Base-by-base conservation (phyloP, 2,329 filamentous ascomycete species). In the Coleophoma cylindrospora region DNA sequence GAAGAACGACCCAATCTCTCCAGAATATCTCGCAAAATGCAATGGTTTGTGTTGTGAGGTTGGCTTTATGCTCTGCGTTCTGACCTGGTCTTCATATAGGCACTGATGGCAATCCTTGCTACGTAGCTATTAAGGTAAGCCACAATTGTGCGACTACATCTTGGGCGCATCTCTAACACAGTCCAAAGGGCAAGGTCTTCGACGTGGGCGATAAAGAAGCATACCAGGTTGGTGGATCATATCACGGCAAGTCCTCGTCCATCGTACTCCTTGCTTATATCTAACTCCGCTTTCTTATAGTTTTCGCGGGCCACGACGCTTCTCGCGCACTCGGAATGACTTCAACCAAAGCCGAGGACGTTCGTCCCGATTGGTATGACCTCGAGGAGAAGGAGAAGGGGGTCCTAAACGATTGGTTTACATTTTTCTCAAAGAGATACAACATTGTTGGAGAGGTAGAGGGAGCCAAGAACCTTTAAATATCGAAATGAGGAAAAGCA, bases 391-490 rank as follows among this genome's bases (percentile, higher is more conserved):
- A 94, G 70, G 85, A 96, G 68, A 89, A 94, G 74, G 82, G 81
- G 22, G 85, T 87, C 3, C 73, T 99, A 54, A 80, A 92, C 48
- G 94, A 99, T 68, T 99, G 94, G 94, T 83, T 86, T 56, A 95
- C 87, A 2, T 99, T 95, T 72, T 99, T 99, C 71, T 89, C 87
- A 59, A 99, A 97, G 75, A 80, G 94, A 51, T 99, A 99, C 73
- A 97, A 96, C 62, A 80, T 97, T 47, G 83, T 95, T 43, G 90
- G 89, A 13, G 67, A 75, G 50, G 81, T 87, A 14, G 71, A 77
- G 52, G 80, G 79, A 34, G 80, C 81, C 27, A 82, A 76, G 27
- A 84, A 84, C 62, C 69, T 72, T n/a, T 44, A 32, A 27, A 34
- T 4, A 8, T 14, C 11, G 27, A 44, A 41, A 22, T 15, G 17